Evolutionary conservation across 306 rosid genomes (phyloP).

Genomic region (Quercus dentata): DNA sequence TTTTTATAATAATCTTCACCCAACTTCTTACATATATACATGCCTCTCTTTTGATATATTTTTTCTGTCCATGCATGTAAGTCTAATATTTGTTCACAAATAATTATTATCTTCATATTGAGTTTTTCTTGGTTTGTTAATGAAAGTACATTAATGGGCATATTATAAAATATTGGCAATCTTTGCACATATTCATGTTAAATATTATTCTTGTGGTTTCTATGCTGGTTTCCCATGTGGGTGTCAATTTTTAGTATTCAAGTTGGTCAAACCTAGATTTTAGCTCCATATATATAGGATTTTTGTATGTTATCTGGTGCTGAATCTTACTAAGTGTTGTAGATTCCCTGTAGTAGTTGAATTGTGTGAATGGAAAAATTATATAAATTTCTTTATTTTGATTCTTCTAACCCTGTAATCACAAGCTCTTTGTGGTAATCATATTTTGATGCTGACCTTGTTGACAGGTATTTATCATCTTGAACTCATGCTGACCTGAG

Average conservation of each 20-base stretch:
- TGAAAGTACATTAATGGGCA: slow-evolving; percentile 6
- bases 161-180: not conserved
- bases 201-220: slow-evolving; percentile 19
- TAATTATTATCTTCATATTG: slow-evolving; percentile 21
- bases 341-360: slow-evolving; percentile 19
- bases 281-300: not conserved
- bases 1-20: not conserved
- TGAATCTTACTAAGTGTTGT: slow-evolving; percentile 26
- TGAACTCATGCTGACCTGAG: slow-evolving; percentile 17
- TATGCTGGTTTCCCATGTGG: slow-evolving; percentile 13
- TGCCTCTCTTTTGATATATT: slow-evolving; percentile 7
- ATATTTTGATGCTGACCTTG: slow-evolving; percentile 12
- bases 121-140: slow-evolving; percentile 20
- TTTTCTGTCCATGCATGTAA: slow-evolving; percentile 34
- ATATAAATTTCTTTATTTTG: not conserved
- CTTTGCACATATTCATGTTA: slow-evolving; percentile 1
- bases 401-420: not conserved
- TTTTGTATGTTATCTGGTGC: slow-evolving; percentile 14
- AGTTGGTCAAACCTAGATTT: slow-evolving; percentile 6
- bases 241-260: slow-evolving; percentile 26
- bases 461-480: slow-evolving; percentile 31
- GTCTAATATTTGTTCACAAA: slow-evolving; percentile 4
- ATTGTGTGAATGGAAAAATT: not conserved
- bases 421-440: slow-evolving; percentile 5
- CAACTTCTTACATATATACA: not conserved